Base-by-base conservation (phyloP, 768 basidiomycete species). In the Tylopilus balloui region DNA sequence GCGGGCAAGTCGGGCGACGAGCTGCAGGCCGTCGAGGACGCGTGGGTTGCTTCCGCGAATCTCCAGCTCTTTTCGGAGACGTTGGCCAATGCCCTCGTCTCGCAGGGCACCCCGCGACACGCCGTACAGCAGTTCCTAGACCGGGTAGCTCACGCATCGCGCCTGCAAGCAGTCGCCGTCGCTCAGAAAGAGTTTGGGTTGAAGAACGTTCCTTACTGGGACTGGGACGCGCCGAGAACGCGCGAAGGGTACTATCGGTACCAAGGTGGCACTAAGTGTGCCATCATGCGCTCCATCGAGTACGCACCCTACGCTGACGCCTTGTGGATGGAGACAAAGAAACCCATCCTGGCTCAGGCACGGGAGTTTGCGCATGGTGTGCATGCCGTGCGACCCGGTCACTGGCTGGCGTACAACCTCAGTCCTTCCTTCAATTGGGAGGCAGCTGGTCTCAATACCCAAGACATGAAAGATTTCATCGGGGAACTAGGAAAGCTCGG, bases 221-320 rank as follows among this genome's bases (percentile, higher is more conserved):
- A 93, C 69, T 97, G 94, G 92, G 90, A 97, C 68, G 75, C 85
- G 40, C 92, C 95, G 31, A 76, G 96, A 50, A 96, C 95, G 0
- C 82, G 94, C 50, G 95, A 98, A 68, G 95, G 95, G 35, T 98
- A 81, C 75, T 98, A 93, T 77, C 83, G 95, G 55, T 97, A 95
- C 76, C 90, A 94, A 69, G 94, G 95, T 52, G 95, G 95, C 8
- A 98, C 94, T 5, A 84, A 90, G 64, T 94, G 92, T 63, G 93
- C 93, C 10, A 79, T 98, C 61, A 86, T 89, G 70, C 90, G 95
- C 51, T 88, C 88, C 15, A 75, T 93, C 50, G 92, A 92, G 23
- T 97, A 91, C 61, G 92, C 92, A 24, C 95, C 94, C 3, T 93
- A 94, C 68, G 88, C 92, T 43, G 92, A 94, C 68, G 70, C 90